Percentiles rank a stretch among this genome's conserved stretches.
Evolutionary conservation across 2,329 filamentous ascomycete species (phyloP).

Genomic region (Pyrenophora teres): DNA sequence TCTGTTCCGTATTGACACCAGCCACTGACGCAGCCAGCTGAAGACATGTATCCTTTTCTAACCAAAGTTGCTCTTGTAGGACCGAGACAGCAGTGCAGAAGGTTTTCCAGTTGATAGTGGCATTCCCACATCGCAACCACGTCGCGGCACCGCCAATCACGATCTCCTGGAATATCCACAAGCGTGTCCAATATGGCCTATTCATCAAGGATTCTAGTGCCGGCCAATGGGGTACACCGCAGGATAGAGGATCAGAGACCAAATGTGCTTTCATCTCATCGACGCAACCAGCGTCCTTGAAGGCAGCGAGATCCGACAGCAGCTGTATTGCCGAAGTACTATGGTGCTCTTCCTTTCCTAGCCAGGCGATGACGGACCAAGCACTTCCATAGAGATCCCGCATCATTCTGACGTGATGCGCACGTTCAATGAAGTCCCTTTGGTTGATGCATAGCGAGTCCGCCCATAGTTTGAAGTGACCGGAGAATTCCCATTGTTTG

Average conservation of each 20-base stretch:
- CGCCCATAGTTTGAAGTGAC: background rate
- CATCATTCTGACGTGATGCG: background rate
- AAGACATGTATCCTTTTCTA: too few relatives aligned
- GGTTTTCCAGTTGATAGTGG: too few relatives aligned
- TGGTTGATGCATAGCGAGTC: constrained; percentile 1
- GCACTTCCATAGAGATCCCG: background rate
- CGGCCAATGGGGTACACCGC: background rate
- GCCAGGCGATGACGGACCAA: background rate
- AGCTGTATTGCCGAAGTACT: background rate
- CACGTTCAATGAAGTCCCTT: background rate
- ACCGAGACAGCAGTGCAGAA: too few relatives aligned
- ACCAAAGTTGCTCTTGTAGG: too few relatives aligned
- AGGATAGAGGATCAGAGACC: too few relatives aligned
- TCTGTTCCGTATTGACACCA: background rate
- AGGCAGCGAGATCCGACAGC: background rate
- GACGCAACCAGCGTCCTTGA: background rate
- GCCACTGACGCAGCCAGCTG: too few relatives aligned
- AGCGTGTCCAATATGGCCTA: background rate
- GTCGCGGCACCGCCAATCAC: background rate
- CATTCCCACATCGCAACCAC: background rate
- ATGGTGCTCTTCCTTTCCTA: background rate
- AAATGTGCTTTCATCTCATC: too few relatives aligned
- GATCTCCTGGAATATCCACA: constrained; percentile 1
- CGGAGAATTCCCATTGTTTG: background rate
- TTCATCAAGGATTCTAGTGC: background rate